Conservation (phyloP, 371 early-diverging fungal genomes). For the Cokeromyces recurvatus region DNA sequence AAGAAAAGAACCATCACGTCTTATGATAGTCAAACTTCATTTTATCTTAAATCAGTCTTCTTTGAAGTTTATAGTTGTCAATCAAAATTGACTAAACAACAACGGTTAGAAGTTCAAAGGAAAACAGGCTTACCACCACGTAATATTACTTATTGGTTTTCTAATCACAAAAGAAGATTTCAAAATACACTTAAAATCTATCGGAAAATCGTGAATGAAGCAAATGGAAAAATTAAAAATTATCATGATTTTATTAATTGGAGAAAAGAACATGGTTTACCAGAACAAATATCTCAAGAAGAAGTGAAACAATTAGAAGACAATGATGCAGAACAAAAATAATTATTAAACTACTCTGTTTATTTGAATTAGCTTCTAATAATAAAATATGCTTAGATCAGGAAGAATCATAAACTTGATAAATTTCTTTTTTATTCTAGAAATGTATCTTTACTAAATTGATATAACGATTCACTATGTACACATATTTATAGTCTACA, state of each 20-base stretch:
- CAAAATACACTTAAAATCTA: slow-evolving; percentile 9
- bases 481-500: no score
- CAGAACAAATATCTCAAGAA: not conserved
- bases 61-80: slow-evolving; percentile 13
- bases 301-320: not conserved
- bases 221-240: slow-evolving; percentile 2
- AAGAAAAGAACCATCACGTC: slow-evolving; percentile 11
- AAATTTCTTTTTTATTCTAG: no score
- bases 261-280: slow-evolving; percentile 6
- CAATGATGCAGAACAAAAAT: not conserved
- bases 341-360: no score
- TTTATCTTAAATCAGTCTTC: slow-evolving; percentile 19
- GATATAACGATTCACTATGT: no score
- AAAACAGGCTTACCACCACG: slow-evolving; percentile 31
- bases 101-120: slow-evolving; percentile 19
- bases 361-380: no score
- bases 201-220: slow-evolving; percentile 1
- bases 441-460: no score
- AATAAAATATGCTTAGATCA: no score
- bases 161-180: slow-evolving; percentile 38
- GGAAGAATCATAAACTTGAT: no score
- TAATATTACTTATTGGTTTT: slow-evolving; percentile 47
- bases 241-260: slow-evolving; percentile 27
- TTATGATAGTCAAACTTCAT: slow-evolving; percentile 12
- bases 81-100: slow-evolving; percentile 24